Percentiles rank a stretch among this genome's conserved stretches.
Evolutionary conservation across 2,329 filamentous ascomycete genomes (phyloP).

Genomic region (Elsinoe fawcettii): DNA sequence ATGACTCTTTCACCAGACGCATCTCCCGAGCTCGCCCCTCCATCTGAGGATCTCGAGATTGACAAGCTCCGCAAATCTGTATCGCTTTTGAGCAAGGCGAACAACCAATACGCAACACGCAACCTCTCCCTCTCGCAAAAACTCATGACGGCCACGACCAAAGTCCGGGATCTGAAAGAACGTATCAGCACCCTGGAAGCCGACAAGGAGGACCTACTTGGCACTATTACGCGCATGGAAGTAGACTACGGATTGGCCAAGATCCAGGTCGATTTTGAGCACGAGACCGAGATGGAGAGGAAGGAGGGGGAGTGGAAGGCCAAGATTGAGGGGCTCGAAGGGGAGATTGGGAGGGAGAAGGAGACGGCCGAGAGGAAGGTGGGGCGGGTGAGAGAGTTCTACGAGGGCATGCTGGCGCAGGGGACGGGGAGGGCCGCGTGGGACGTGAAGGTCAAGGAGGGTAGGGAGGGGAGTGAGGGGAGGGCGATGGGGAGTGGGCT

Average conservation of each 20-base stretch:
- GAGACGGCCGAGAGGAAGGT: not conserved
- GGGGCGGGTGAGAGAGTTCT: not conserved
- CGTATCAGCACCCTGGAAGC: not conserved
- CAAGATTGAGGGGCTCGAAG: not conserved
- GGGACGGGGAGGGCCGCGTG: not conserved
- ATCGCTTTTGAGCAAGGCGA: not conserved
- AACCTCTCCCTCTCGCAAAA: not conserved
- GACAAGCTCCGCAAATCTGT: not conserved
- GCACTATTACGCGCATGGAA: not conserved
- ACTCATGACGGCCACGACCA: not conserved
- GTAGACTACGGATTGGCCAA: not conserved
- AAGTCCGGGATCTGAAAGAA: not conserved
- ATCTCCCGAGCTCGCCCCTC: not conserved
- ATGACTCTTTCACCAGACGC: not conserved
- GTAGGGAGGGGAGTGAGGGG: not conserved
- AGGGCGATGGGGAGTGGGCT: not conserved
- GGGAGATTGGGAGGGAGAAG: not conserved
- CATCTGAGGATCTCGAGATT: not conserved
- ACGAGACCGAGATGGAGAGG: not conserved
- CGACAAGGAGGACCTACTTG: not conserved
- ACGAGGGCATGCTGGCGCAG: not conserved
- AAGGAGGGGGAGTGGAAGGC: not conserved
- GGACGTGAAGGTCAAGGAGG: not conserved
- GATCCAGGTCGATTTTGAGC: not conserved
- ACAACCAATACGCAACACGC: not conserved